Percentiles rank a stretch among this genome's conserved stretches.
Conservation (phyloP, 176 grass and related monocot species). For the Phoenix dactylifera region DNA sequence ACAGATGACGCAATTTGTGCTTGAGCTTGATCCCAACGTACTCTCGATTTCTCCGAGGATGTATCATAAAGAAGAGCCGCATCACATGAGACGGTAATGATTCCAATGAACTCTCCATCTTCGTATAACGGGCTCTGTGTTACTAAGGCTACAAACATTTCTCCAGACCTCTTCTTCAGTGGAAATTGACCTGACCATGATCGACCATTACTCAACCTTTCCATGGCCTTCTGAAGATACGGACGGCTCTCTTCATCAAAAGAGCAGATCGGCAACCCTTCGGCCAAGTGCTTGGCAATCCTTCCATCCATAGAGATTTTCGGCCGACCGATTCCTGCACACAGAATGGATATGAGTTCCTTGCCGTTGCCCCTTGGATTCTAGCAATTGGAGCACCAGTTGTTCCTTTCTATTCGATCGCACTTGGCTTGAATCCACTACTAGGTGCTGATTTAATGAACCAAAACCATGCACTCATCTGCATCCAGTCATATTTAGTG, state of each 20-base stretch:
- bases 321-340: constrained; percentile 13
- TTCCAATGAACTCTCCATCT: not conserved
- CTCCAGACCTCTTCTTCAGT: constrained; percentile 11
- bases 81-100: constrained; percentile 15
- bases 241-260: not conserved
- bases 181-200: constrained; percentile 8
- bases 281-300: constrained; percentile 7
- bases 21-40: too few species aligned
- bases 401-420: too few species aligned
- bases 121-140: constrained; percentile 9
- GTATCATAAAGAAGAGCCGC: not conserved
- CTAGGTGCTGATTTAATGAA: too few species aligned
- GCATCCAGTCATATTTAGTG: too few species aligned
- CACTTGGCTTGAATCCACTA: too few species aligned
- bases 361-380: too few species aligned
- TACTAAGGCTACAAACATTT: not conserved
- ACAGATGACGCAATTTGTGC: not conserved
- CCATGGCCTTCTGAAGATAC: not conserved
- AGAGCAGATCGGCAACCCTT: constrained; percentile 1
- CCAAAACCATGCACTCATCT: too few species aligned
- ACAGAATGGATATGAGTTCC: too few species aligned
- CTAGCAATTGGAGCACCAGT: too few species aligned
- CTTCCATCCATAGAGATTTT: constrained; percentile 13
- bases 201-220: not conserved
- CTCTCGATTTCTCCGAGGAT: not conserved